Evolutionary conservation across 2,329 filamentous ascomycete genomes (phyloP).

Genomic region (Calonectria hongkongensis): DNA sequence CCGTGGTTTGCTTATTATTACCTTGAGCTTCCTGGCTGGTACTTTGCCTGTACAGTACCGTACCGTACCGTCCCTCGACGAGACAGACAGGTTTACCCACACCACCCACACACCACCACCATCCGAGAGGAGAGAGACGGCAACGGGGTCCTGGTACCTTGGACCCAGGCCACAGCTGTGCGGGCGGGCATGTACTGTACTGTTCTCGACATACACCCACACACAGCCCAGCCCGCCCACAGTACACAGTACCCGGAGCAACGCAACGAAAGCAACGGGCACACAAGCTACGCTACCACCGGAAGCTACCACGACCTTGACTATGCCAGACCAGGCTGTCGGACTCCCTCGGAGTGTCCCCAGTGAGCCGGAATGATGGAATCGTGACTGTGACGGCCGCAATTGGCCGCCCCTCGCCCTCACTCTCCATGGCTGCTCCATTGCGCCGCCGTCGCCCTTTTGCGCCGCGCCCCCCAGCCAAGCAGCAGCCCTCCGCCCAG

Average conservation of each 20-base stretch:
- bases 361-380: slow-evolving; percentile 39
- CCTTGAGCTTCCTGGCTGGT: slow-evolving; percentile 15
- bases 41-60: slow-evolving; percentile 19
- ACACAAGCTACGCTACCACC: slow-evolving; percentile 20
- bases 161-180: background rate
- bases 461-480: slow-evolving; percentile 11
- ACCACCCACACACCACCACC: slow-evolving; percentile 35
- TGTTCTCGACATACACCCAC: slow-evolving; percentile 14
- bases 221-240: slow-evolving; percentile 21
- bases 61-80: background rate
- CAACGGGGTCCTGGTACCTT: slow-evolving; percentile 16
- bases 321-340: slow-evolving; percentile 18
- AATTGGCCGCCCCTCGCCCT: slow-evolving; percentile 32
- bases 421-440: slow-evolving; percentile 27
- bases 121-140: slow-evolving; percentile 13
- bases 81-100: slow-evolving; percentile 35
- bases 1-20: slow-evolving; percentile 30
- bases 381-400: slow-evolving; percentile 34
- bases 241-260: slow-evolving; percentile 24
- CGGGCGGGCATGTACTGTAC: background rate
- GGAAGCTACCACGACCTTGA: slow-evolving; percentile 20
- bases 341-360: slow-evolving; percentile 37
- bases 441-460: slow-evolving; percentile 28
- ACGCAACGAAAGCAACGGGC: slow-evolving; percentile 18
- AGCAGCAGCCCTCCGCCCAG: background rate